Evolutionary conservation across 257 asterid genomes (phyloP), one percentile per base, ranked within the genome.

Genomic region (Nicotiana tomentosiformis): DNA sequence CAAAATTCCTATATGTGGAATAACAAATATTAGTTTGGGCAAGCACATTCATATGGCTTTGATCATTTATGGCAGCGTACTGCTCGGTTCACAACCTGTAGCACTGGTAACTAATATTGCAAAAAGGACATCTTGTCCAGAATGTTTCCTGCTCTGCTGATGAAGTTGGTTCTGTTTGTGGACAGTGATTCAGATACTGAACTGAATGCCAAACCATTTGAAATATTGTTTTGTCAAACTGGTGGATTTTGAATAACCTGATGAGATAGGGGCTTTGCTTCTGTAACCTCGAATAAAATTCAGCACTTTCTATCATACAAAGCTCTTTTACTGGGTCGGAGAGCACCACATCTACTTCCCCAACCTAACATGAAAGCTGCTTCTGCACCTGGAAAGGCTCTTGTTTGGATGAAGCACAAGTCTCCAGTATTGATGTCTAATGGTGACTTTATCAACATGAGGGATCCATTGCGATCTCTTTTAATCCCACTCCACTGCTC

Each of bases 331-430:
- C 51, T 72, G 85, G 87, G 77, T 94, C 98, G 1, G 93, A 90
- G 80, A 92, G 97, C 80, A 91, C 86, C 4, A 90, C 60, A 84
- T 90, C 82, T 69, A 97, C 98, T 87, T 94, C 93, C 20, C 93
- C 90, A 78, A 94, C 85, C 85, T 84, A 94, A 87, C 89, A 92
- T 37, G 84, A 94, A 91, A 85, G 98, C 98, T 56, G 94, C 93
- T 87, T 94, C 97, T 17, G 97, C 94, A 68, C 96, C 97, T 30
- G 96, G 93, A 72, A 91, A 93, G 58, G 89, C 84, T 94, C 86
- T 94, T 94, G 84, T 93, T 96, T 43, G 97, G 98, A 87, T 94
- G 98, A 77, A 94, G 95, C 37, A 82, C 53, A 46, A 93, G 93
- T 84, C 88, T 90, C 51, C 96, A 87, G 79, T 91, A 91, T 82